Base-by-base conservation (phyloP, 805 yeast genomes). In the Metschnikowia baotianmanensis region DNA sequence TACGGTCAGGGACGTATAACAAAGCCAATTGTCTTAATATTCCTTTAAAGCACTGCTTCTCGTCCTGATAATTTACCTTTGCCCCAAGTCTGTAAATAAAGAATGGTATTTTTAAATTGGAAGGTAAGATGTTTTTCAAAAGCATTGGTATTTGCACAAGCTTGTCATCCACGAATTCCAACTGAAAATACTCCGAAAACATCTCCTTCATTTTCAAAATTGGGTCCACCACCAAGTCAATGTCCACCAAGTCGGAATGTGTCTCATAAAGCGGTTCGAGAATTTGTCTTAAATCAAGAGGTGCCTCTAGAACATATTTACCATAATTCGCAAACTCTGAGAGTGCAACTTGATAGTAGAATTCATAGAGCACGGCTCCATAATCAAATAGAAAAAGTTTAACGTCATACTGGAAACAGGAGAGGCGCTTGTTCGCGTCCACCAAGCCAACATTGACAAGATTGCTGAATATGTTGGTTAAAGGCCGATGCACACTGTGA, bases 251-350 rank as follows among this genome's bases (percentile, higher is more conserved):
- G 13, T n/a, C 51, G 43, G 6, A 24, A 5, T 34, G 51, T 8
- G 53, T 48, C 12, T 57, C 47, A 44, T 65, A 62, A 2, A 75
- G 66, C 2, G 68, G 62, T 2, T 52, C 49, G 8, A 81, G 53
- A 4, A 79, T 49, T 1, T 67, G 64, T 10, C 52, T 46, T 17
- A 68, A 37, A 6, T 43, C 25, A 6, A 59, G 31, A 4, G 64
- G 61, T 31, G 48, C 50, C 6, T 53, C 45, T 5, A 68, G 43
- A 16, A 45, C 48, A 24, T 52, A 51, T 31, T 56, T 56, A 1
- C 99, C 98, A 62, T 79, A 91, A 55, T 89, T 90, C 31, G 83
- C 77, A 61, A 93, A 88, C 44, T 86, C 87, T 1, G 83, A 63
- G 11, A 93, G 61, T 0, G 85, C 88, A 4, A 85, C 63, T 53